phyloP scores from a whole-genome alignment of 2,329 filamentous ascomycete species.

The Monilinia fructigena region DNA sequence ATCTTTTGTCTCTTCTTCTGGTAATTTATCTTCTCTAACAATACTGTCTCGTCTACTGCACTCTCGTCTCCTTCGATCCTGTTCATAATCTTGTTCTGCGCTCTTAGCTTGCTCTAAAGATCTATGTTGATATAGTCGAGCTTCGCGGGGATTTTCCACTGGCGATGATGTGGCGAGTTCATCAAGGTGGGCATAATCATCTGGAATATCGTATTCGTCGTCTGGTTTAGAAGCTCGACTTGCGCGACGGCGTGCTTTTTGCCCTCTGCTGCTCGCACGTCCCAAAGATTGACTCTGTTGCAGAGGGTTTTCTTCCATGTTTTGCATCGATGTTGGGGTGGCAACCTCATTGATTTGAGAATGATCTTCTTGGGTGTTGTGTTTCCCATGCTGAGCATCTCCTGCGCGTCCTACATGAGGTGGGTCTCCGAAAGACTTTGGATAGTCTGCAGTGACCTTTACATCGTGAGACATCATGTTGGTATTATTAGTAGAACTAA shows the following conservation, averaged over 20 bases:
- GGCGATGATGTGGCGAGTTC: constrained; percentile 47
- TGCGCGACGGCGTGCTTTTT: constrained; percentile 1
- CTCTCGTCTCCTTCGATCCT: constrained; percentile 21
- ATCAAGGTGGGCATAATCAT: constrained; percentile 45
- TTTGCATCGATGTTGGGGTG: constrained; percentile 47
- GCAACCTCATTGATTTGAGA: constrained; percentile 46
- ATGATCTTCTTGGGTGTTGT: constrained; percentile 44
- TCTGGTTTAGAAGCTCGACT: constrained; percentile 20
- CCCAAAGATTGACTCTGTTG: constrained; percentile 44
- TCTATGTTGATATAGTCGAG: constrained; percentile 41
- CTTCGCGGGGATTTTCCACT: constrained; percentile 46
- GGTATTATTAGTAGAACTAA: neutral
- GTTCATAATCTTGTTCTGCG: constrained; percentile 30
- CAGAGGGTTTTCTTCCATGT: constrained; percentile 41
- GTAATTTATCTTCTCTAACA: constrained; percentile 19
- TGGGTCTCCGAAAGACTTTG: neutral
- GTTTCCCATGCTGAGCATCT: constrained; percentile 25
- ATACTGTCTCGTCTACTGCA: constrained; percentile 16
- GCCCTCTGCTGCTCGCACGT: constrained; percentile 12
- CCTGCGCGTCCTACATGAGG: neutral
- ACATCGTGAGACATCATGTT: neutral
- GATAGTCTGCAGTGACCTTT: neutral
- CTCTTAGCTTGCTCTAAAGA: constrained; percentile 43
- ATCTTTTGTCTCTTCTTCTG: constrained; percentile 23
- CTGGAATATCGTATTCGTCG: constrained; percentile 30